Conservation (phyloP, 768 basidiomycete species). For the Boletus pseudo-olivaceus region DNA sequence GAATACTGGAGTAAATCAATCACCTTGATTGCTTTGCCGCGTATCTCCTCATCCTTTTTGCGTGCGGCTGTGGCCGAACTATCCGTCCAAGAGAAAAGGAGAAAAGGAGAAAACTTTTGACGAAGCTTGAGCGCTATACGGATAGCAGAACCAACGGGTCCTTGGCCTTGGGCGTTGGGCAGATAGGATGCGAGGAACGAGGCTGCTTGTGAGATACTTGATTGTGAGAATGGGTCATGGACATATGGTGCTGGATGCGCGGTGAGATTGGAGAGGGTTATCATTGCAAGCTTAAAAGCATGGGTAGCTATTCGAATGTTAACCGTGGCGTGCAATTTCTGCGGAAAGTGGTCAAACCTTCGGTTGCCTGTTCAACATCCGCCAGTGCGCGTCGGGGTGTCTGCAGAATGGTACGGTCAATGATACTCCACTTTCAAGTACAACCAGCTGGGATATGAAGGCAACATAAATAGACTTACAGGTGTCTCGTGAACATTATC, state of each 20-base stretch:
- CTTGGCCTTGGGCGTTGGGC: conserved; percentile 73
- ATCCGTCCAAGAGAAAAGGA: conserved; percentile 40
- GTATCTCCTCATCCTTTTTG: conserved; percentile 63
- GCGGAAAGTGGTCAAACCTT: conserved; percentile 39
- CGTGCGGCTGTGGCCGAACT: conserved; percentile 42
- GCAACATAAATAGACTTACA: conserved; percentile 2
- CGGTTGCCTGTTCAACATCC: conserved; percentile 43
- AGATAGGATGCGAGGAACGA: conserved; percentile 64
- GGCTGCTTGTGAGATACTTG: conserved; percentile 38
- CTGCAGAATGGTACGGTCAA: conserved; percentile 12
- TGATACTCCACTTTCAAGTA: neutral
- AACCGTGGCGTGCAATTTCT: neutral
- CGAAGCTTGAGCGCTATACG: conserved; percentile 67
- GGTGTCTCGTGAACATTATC: conserved; percentile 11
- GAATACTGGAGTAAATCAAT: conserved; percentile 79
- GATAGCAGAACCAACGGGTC: conserved; percentile 65
- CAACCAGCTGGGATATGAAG: neutral
- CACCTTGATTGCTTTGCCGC: conserved; percentile 74
- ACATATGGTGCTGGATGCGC: conserved; percentile 53
- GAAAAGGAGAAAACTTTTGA: conserved; percentile 52
- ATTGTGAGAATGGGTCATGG: conserved; percentile 42
- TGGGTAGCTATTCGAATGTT: conserved; percentile 47
- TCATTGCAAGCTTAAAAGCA: conserved; percentile 73
- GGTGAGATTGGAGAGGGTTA: conserved; percentile 64
- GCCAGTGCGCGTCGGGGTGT: conserved; percentile 3